phyloP scores from a whole-genome alignment of 2,329 filamentous ascomycete genomes.

The Colletotrichum eleusines region DNA sequence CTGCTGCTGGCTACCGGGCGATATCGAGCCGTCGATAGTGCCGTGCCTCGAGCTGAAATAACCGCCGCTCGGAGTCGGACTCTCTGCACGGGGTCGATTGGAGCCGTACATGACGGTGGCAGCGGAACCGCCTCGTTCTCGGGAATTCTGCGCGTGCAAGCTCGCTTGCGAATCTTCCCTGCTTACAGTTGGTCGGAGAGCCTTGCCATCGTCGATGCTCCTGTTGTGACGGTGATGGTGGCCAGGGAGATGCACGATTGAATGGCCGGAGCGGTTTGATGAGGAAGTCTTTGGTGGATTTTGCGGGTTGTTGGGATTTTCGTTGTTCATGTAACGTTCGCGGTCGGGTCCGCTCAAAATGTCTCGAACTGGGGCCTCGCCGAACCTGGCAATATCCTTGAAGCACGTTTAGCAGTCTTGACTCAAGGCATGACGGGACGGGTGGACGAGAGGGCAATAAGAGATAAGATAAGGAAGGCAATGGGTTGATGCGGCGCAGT shows the following conservation, averaged over 20 bases:
- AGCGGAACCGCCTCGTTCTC: slow-evolving; percentile 64
- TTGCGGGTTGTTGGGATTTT: slow-evolving; percentile 53
- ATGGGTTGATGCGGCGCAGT: slow-evolving; percentile 34
- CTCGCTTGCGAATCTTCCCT: slow-evolving; percentile 77
- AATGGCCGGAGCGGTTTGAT: slow-evolving; percentile 69
- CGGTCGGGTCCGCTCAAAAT: slow-evolving; percentile 77
- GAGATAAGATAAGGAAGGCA: slow-evolving; percentile 41
- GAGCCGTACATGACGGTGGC: slow-evolving; percentile 58
- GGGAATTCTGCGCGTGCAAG: slow-evolving; percentile 55
- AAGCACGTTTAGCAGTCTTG: slow-evolving; percentile 40
- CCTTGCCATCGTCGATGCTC: slow-evolving; percentile 74
- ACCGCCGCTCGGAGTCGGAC: slow-evolving; percentile 82
- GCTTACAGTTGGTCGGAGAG: slow-evolving; percentile 78
- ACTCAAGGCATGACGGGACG: slow-evolving; percentile 27
- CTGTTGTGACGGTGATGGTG: slow-evolving; percentile 77
- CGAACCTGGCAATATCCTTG: slow-evolving; percentile 81
- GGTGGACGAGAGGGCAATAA: slow-evolving; percentile 31
- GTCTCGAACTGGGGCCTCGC: slow-evolving; percentile 81
- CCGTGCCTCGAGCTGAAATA: slow-evolving; percentile 62
- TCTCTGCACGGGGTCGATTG: slow-evolving; percentile 73
- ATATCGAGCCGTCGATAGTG: slow-evolving; percentile 67
- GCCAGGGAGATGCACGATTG: slow-evolving; percentile 73
- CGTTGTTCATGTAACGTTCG: slow-evolving; percentile 72
- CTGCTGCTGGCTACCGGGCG: slow-evolving; percentile 57
- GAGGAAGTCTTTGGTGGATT: slow-evolving; percentile 72